These are phyloP conservation scores for Ilex aquifolium DNA, from an alignment of 257 asterid species.

Conservation along the genomic window DNA sequence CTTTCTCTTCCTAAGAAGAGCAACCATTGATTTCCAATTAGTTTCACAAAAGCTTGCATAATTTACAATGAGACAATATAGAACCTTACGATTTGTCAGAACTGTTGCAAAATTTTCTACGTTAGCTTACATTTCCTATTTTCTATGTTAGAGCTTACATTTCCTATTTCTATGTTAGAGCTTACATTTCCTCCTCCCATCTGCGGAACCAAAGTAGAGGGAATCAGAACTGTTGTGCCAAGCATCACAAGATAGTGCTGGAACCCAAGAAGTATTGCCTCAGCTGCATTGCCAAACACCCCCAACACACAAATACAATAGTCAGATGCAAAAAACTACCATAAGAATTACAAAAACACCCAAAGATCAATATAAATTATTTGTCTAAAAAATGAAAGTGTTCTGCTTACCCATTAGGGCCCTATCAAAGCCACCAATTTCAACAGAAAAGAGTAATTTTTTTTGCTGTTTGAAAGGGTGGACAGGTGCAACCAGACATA, in stretches of 20 bases:
- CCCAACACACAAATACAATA: not conserved
- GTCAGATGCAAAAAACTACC: not conserved
- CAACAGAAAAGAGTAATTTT: no score
- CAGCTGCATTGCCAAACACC: constrained; percentile 53
- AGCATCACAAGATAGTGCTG: constrained; percentile 98
- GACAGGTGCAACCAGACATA: no score
- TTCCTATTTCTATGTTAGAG: constrained; percentile 17
- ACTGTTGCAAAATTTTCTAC: not conserved
- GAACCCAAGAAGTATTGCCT: constrained; percentile 91
- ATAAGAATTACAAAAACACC: not conserved
- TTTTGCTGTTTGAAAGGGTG: no score
- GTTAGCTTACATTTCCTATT: not conserved
- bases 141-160: constrained; percentile 30
- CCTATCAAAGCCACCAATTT: no score
- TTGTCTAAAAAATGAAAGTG: no score
- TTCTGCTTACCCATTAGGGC: no score
- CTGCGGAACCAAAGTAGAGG: constrained; percentile 66
- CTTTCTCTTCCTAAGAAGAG: constrained; percentile 63
- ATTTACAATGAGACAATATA: not conserved
- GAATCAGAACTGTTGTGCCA: constrained; percentile 91
- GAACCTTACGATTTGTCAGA: not conserved
- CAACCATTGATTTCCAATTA: constrained; percentile 3
- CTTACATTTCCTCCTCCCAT: constrained; percentile 93
- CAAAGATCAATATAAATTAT: no score
- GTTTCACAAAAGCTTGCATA: not conserved